A percentile compares a stretch with the other conserved stretches of the same genome.
Conservation (phyloP, 1,284 basidiomycete genomes). For the Moesziomyces antarcticus region DNA sequence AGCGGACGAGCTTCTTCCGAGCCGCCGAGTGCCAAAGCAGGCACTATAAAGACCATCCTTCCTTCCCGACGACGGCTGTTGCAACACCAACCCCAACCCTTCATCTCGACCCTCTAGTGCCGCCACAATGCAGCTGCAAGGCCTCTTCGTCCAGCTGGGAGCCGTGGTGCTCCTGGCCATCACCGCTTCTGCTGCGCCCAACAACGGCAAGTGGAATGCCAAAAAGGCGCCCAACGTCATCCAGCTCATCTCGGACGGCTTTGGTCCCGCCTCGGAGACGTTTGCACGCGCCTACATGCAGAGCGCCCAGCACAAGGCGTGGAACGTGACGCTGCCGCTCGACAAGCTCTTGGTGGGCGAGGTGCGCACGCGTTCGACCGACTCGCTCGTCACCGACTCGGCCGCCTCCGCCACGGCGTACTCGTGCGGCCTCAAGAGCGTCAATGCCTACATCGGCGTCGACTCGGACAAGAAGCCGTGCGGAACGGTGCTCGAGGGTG, state of each 20-base stretch:
- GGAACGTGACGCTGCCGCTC: conserved; percentile 57
- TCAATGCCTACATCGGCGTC: conserved; percentile 66
- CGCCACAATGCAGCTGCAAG: conserved; percentile 31
- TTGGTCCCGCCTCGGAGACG: conserved; percentile 66
- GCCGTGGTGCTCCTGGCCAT: conserved; percentile 39
- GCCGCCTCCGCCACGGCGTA: conserved; percentile 67
- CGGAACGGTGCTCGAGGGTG: conserved; percentile 66
- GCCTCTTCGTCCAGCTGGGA: conserved; percentile 35
- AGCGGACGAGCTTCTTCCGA: not conserved
- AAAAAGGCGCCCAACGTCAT: conserved; percentile 49
- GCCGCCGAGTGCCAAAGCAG: not conserved
- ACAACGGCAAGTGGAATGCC: conserved; percentile 26
- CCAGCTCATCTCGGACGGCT: conserved; percentile 64
- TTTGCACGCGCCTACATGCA: conserved; percentile 64
- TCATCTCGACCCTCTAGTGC: not conserved
- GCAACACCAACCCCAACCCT: not conserved
- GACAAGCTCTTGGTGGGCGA: conserved; percentile 65
- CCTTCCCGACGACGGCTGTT: too few species aligned
- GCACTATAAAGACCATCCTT: too few species aligned
- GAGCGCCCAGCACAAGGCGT: conserved; percentile 35
- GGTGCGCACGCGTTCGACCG: conserved; percentile 62
- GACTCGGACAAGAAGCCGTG: conserved; percentile 65
- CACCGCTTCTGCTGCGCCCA: conserved; percentile 30
- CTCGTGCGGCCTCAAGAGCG: conserved; percentile 62
- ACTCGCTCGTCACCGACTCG: conserved; percentile 67